Evolutionary conservation across 768 basidiomycete species (phyloP).

Genomic region (Pulveroboletus sp.): DNA sequence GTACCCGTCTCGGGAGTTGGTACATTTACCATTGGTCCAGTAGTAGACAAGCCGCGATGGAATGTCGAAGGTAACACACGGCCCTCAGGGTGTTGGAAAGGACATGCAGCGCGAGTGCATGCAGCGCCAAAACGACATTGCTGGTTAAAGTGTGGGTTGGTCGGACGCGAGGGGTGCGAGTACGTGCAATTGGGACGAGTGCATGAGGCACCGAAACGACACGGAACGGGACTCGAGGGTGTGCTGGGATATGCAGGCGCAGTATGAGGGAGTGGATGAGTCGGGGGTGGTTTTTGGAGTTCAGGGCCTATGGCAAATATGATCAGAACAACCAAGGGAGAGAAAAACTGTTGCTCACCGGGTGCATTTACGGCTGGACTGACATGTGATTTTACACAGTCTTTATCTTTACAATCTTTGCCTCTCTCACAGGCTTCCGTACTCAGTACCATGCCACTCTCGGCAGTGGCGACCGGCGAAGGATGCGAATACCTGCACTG

Average conservation of each 20-base stretch:
- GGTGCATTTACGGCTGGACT: slow-evolving; percentile 77
- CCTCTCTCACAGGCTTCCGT: slow-evolving; percentile 91
- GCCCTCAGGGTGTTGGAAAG: slow-evolving; percentile 90
- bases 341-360: slow-evolving; percentile 36
- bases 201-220: slow-evolving; percentile 71
- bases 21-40: slow-evolving; percentile 60
- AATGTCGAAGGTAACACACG: slow-evolving; percentile 77
- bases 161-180: slow-evolving; percentile 54
- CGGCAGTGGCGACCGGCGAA: slow-evolving; percentile 92
- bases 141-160: slow-evolving; percentile 37
- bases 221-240: slow-evolving; percentile 39
- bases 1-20: slow-evolving; percentile 62
- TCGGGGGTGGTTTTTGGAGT: slow-evolving; percentile 35
- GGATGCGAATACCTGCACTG: slow-evolving; percentile 93
- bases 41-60: slow-evolving; percentile 70
- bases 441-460: slow-evolving; percentile 92
- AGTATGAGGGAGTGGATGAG: slow-evolving; percentile 32
- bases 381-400: slow-evolving; percentile 89
- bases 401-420: slow-evolving; percentile 87
- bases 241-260: slow-evolving; percentile 29
- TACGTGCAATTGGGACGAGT: slow-evolving; percentile 70
- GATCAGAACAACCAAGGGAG: not conserved
- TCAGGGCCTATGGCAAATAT: slow-evolving; percentile 25
- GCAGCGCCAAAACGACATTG: slow-evolving; percentile 82
- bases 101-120: slow-evolving; percentile 84